phyloP scores from a whole-genome alignment of 306 rosid genomes.

The Corylus heterophylla region DNA sequence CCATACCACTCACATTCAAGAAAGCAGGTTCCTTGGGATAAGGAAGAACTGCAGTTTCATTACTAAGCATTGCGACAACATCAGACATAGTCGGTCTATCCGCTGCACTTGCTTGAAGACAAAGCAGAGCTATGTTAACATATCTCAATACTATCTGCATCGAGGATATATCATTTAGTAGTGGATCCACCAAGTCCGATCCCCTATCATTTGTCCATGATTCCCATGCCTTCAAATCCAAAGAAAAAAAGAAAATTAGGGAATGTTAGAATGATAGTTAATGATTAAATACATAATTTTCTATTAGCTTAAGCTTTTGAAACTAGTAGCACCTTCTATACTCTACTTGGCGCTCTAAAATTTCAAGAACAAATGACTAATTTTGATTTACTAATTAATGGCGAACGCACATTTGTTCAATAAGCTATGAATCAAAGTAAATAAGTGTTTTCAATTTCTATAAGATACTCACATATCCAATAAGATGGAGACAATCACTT shows the following conservation, averaged over 20 bases:
- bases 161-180: neutral
- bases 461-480: constrained; percentile 30
- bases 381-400: too few species aligned
- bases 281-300: too few species aligned
- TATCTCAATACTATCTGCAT: constrained; percentile 12
- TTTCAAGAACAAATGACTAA: too few species aligned
- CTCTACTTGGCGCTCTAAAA: too few species aligned
- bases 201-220: constrained; percentile 27
- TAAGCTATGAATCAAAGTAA: neutral
- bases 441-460: neutral
- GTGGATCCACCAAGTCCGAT: constrained; percentile 27
- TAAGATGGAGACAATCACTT: neutral
- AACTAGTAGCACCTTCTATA: too few species aligned
- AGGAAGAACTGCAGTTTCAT: neutral
- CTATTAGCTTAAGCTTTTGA: neutral
- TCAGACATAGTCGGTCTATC: constrained; percentile 42
- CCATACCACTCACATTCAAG: neutral
- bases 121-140: constrained; percentile 34
- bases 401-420: neutral
- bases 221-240: constrained; percentile 35
- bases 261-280: neutral
- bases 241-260: neutral
- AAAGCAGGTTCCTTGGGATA: constrained; percentile 2
- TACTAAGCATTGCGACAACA: constrained; percentile 25
- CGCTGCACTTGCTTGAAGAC: constrained; percentile 36